Base-by-base conservation (phyloP, 2,329 filamentous ascomycete species). In the Myriosclerotinia duriaeana region DNA sequence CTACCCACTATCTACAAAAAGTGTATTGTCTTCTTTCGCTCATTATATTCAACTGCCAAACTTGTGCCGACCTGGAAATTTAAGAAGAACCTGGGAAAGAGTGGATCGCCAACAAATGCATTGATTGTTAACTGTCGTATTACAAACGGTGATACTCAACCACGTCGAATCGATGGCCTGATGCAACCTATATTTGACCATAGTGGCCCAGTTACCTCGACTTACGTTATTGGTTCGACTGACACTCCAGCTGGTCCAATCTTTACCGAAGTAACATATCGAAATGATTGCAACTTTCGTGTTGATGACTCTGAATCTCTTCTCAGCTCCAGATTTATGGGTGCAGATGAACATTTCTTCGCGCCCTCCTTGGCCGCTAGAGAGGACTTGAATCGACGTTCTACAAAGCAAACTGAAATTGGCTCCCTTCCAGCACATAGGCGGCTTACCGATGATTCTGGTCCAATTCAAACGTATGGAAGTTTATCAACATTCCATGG, bases 1-100 rank as follows among this genome's bases (percentile, higher is more conserved):
- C 81, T 98, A 62, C 93, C 95, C 17, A 94, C 92, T 63, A 88
- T 97, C 67, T 99, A 99, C 83, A 99, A 99, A 80, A 95, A 96
- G 79, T 92, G 91, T 73, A 96, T 99, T 70, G 90, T 98, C 71
- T 87, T 97, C 73, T 97, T 98, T 79, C 87, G 95, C 68, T 93
- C 93, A 1, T 83, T 99, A 55, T 97, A 91, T 77, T 87, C 91
- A 60, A 90, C 91, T 65, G 87, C 92, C 52, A 89, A 91, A 73
- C 85, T 97, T 69, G 80, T 97, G 69, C 95, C 95, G 2, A 88
- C 90, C 34, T 97, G 90, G 88, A 96, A 89, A 79, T 90, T 96
- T 74, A 87, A 83, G 52, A 85, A 90, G 74, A 87, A 86, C 61
- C 83, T 91, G 70, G 85, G 87, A 26, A 94, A 93, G 78, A 85